These are phyloP conservation scores for Dioscorea dumetorum DNA, from an alignment of 106 monocot genomes.

Conservation along the genomic window DNA sequence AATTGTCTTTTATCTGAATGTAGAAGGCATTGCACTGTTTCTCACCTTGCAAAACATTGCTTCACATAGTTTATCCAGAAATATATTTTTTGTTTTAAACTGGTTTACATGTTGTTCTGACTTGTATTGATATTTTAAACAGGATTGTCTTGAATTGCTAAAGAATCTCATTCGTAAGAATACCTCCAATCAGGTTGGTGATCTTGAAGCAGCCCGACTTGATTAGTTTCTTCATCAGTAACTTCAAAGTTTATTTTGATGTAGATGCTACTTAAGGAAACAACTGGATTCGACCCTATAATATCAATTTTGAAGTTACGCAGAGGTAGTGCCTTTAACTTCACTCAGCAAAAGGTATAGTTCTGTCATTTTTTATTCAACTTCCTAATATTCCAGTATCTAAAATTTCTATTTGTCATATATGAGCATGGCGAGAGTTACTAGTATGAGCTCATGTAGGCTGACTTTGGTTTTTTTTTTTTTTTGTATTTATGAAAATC, in stretches of 20 bases:
- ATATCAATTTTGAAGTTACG: conserved; percentile 80
- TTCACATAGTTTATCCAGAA: too few relatives aligned
- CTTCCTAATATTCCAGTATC: not conserved
- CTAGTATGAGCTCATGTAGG: not conserved
- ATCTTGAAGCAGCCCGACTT: too few relatives aligned
- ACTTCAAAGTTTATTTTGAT: conserved; percentile 3
- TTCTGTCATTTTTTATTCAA: not conserved
- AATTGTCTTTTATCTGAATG: too few relatives aligned
- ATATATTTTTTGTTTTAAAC: too few relatives aligned
- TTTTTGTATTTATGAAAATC: conserved; percentile 9
- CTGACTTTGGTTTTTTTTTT: conserved; percentile 6
- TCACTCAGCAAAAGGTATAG: conserved; percentile 95
- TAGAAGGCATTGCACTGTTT: too few relatives aligned
- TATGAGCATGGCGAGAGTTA: not conserved
- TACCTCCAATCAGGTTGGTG: conserved; percentile 87
- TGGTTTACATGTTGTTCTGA: too few relatives aligned
- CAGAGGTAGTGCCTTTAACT: conserved; percentile 95
- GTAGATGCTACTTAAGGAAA: conserved; percentile 82
- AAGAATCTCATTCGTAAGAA: conserved; percentile 84
- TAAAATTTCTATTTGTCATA: too few relatives aligned
- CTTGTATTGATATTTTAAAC: conserved; percentile 11
- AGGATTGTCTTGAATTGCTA: conserved; percentile 96
- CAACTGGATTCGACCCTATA: conserved; percentile 84
- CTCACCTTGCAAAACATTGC: too few relatives aligned
- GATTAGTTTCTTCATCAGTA: too few relatives aligned